Conservation (phyloP, 495 filamentous ascomycete genomes). For the Penicillium fimorum region DNA sequence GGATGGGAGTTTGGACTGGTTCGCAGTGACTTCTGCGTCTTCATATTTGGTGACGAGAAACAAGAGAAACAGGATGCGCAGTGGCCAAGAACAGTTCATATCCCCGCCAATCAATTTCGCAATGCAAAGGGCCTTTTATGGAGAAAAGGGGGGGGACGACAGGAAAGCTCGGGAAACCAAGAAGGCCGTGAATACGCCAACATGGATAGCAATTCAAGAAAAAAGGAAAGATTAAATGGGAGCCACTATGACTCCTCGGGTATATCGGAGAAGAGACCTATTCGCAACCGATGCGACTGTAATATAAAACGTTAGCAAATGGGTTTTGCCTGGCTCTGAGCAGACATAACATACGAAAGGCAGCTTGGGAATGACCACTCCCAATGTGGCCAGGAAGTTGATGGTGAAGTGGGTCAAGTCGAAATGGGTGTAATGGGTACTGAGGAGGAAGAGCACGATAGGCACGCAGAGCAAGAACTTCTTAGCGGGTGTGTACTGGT, state of each 20-base stretch:
- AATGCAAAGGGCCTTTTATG: constrained; percentile 29
- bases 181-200: constrained; percentile 23
- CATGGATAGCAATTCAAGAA: constrained; percentile 18
- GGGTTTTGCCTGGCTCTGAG: neutral
- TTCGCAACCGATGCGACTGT: constrained; percentile 51
- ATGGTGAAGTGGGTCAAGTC: constrained; percentile 94
- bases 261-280: constrained; percentile 47
- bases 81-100: constrained; percentile 23
- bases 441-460: constrained; percentile 88
- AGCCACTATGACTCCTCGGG: constrained; percentile 42
- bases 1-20: constrained; percentile 11
- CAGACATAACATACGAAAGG: constrained; percentile 69
- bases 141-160: constrained; percentile 12
- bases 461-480: constrained; percentile 95
- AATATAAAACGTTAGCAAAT: constrained; percentile 23
- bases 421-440: constrained; percentile 98
- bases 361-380: constrained; percentile 91
- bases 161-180: constrained; percentile 9
- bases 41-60: constrained; percentile 27
- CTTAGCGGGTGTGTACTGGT: constrained; percentile 97
- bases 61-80: constrained; percentile 16
- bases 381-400: constrained; percentile 89
- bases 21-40: constrained; percentile 18
- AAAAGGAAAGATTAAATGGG: constrained; percentile 21
- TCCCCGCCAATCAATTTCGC: constrained; percentile 25